A percentile compares a stretch with the other conserved stretches of the same genome.
phyloP scores from a whole-genome alignment of 345 rosid genomes.

The Aegle marmelos region DNA sequence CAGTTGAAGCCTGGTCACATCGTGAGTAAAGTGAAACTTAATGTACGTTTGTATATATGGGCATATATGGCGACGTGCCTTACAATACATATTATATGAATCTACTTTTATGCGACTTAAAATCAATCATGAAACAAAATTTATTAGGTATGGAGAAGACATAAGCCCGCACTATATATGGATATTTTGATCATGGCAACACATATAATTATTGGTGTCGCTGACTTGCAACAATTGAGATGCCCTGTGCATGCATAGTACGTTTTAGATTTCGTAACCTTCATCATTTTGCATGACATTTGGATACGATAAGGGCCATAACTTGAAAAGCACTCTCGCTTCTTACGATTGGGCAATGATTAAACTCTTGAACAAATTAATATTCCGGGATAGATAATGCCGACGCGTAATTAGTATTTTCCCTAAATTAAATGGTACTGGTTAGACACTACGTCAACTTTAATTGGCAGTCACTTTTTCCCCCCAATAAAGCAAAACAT shows the following conservation, averaged over 20 bases:
- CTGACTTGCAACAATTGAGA: constrained; percentile 7
- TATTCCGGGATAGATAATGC: background rate
- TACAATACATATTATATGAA: too few species aligned
- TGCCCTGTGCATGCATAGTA: background rate
- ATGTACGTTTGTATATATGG: too few species aligned
- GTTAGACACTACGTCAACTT: too few species aligned
- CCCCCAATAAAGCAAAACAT: too few species aligned
- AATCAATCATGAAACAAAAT: background rate
- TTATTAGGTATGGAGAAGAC: constrained; percentile 6
- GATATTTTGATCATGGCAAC: constrained; percentile 2
- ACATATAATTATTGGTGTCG: constrained; percentile 20
- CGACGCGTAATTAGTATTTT: constrained; percentile 7
- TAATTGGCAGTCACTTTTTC: background rate
- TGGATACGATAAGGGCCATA: background rate
- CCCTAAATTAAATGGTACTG: background rate
- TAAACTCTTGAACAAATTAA: background rate
- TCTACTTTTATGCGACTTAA: background rate
- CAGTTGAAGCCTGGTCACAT: too few species aligned
- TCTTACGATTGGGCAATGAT: constrained; percentile 13
- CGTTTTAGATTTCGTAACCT: background rate
- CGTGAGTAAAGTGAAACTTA: too few species aligned
- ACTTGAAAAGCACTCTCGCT: background rate
- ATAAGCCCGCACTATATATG: background rate
- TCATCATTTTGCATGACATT: constrained; percentile 15
- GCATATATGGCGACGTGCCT: too few species aligned